A percentile compares a stretch with the other conserved stretches of the same genome.
phyloP scores from a whole-genome alignment of 192 early-diverging fungal species.

The Coemansia sp. region DNA sequence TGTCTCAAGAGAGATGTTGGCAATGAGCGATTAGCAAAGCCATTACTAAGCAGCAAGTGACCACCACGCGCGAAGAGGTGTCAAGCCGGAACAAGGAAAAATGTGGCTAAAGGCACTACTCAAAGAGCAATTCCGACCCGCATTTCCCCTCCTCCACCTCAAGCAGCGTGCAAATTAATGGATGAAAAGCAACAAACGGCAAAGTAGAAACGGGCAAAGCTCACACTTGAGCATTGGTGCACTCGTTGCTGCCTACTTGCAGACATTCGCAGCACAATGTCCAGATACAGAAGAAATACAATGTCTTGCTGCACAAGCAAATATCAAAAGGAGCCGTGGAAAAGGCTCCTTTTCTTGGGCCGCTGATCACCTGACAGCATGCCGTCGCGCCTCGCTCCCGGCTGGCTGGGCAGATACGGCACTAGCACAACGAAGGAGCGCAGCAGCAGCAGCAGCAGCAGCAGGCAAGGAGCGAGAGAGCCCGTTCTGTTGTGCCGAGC shows the following conservation, averaged over 20 bases:
- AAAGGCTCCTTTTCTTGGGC: not conserved
- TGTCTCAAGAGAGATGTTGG: too few species aligned
- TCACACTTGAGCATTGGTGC: not conserved
- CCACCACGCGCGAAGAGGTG: not conserved
- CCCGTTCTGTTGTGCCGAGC: not conserved
- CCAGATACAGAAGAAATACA: too few species aligned
- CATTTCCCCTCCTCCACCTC: not conserved
- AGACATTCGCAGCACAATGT: not conserved
- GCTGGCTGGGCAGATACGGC: not conserved
- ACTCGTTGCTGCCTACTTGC: too few species aligned
- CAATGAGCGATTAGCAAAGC: constrained; percentile 6
- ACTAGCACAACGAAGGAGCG: not conserved
- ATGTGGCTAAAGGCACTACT: not conserved
- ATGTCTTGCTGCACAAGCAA: not conserved
- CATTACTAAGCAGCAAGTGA: not conserved
- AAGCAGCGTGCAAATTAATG: constrained; percentile 1
- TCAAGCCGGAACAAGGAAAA: not conserved
- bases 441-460: too few species aligned
- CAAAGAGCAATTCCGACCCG: not conserved
- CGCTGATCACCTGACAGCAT: not conserved
- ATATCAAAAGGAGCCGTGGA: not conserved
- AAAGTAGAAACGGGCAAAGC: not conserved
- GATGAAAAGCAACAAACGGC: not conserved
- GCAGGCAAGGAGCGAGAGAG: not conserved
- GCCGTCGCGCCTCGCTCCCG: constrained; percentile 1